Conservation (phyloP, 805 yeast species). For the Pichia heedii region DNA sequence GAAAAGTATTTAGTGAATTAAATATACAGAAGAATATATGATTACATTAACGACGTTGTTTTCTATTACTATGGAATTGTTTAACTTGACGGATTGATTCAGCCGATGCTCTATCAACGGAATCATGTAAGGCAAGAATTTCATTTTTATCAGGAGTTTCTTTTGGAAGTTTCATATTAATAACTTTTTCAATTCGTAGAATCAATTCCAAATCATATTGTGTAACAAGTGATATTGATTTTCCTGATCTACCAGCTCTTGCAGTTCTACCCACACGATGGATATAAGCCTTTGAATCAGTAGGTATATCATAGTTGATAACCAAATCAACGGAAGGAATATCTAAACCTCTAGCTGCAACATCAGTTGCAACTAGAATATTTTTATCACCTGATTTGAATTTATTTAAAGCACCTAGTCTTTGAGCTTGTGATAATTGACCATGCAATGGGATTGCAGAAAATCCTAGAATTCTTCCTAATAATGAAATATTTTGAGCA, state of each 20-base stretch:
- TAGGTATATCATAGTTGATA: constrained; percentile 86
- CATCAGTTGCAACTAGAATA: constrained; percentile 77
- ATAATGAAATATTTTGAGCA: constrained; percentile 79
- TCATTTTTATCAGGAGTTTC: constrained; percentile 72
- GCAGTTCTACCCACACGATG: constrained; percentile 99
- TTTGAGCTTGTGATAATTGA: constrained; percentile 74
- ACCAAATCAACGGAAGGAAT: constrained; percentile 90
- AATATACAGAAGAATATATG: background rate
- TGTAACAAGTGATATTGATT: constrained; percentile 79
- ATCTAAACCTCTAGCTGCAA: constrained; percentile 95
- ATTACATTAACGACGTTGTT: constrained; percentile 7
- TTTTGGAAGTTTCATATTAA: constrained; percentile 75
- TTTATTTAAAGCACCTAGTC: constrained; percentile 73
- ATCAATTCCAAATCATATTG: constrained; percentile 91
- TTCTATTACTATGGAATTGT: constrained; percentile 39
- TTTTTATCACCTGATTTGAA: constrained; percentile 65
- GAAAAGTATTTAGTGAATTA: no score
- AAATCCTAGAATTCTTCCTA: constrained; percentile 75
- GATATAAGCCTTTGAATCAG: constrained; percentile 92
- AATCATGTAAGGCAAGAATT: constrained; percentile 67
- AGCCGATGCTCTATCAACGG: constrained; percentile 86
- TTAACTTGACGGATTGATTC: constrained; percentile 79
- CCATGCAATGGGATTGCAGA: constrained; percentile 92
- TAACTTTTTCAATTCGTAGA: constrained; percentile 79
- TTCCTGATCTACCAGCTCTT: constrained; percentile 85